Evolutionary conservation across 768 basidiomycete species (phyloP).

Genomic region (Lactifluus volemus): DNA sequence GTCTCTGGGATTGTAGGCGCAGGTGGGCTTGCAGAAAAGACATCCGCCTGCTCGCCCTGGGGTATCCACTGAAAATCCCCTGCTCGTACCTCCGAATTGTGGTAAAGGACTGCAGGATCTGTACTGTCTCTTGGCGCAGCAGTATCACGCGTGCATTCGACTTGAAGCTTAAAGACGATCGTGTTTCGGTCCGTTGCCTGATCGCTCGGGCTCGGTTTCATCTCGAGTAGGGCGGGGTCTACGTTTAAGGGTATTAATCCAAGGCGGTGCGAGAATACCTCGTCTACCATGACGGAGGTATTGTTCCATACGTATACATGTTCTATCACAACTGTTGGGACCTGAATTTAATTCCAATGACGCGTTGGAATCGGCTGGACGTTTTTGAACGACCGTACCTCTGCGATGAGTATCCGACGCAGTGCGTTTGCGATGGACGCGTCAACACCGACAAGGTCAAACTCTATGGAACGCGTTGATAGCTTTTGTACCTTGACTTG

Average conservation of each 20-base stretch:
- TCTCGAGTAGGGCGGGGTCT: conserved; percentile 67
- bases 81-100: conserved; percentile 60
- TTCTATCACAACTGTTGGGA: conserved; percentile 88
- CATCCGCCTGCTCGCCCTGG: conserved; percentile 67
- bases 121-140: conserved; percentile 40
- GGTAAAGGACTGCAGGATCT: conserved; percentile 40
- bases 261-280: conserved; percentile 86
- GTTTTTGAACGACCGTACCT: conserved; percentile 42
- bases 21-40: conserved; percentile 47
- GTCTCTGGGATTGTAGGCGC: conserved; percentile 71
- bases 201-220: conserved; percentile 41
- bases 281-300: conserved; percentile 88
- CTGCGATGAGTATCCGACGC: conserved; percentile 85
- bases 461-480: conserved; percentile 80
- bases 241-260: conserved; percentile 86
- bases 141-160: conserved; percentile 58
- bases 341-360: conserved; percentile 35
- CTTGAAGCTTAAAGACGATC: conserved; percentile 68
- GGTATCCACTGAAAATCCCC: conserved; percentile 68
- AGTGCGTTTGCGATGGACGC: conserved; percentile 95
- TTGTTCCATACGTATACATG: conserved; percentile 91
- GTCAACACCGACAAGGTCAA: conserved; percentile 93
- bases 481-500: conserved; percentile 67
- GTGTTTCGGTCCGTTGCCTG: conserved; percentile 84
- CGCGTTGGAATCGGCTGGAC: not conserved